These are phyloP conservation scores for Aurantiochytrium sp. DNA, from an alignment of 108 stramenopile species.

Conservation along the genomic window DNA sequence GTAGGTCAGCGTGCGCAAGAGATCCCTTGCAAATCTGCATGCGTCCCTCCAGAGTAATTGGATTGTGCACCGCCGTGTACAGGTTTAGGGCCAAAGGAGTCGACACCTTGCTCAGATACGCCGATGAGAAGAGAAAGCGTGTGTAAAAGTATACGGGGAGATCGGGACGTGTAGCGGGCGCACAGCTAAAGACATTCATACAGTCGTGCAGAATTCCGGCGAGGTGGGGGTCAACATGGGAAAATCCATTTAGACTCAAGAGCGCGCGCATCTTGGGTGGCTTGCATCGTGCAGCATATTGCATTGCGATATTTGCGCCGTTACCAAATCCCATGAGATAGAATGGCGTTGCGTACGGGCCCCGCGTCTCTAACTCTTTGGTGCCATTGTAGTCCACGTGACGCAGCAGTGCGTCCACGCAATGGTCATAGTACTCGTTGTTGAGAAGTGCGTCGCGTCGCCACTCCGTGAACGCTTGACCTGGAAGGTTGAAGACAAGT, in stretches of 20 bases:
- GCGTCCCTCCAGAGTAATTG: slow-evolving; percentile 65
- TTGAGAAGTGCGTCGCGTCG: slow-evolving; percentile 58
- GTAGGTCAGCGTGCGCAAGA: slow-evolving; percentile 60
- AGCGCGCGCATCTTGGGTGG: slow-evolving; percentile 52
- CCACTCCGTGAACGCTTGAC: slow-evolving; percentile 76
- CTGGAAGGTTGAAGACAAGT: slow-evolving; percentile 77
- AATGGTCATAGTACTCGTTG: slow-evolving; percentile 70
- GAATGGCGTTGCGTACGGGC: slow-evolving; percentile 43
- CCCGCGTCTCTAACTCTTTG: slow-evolving; percentile 44
- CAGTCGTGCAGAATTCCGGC: slow-evolving; percentile 77
- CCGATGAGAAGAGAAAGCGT: slow-evolving; percentile 65
- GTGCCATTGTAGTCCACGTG: slow-evolving; percentile 48
- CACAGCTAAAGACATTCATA: slow-evolving; percentile 67
- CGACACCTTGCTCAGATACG: slow-evolving; percentile 66
- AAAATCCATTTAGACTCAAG: slow-evolving; percentile 61
- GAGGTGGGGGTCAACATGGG: slow-evolving; percentile 68
- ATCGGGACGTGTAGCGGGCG: slow-evolving; percentile 70
- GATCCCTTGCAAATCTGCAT: slow-evolving; percentile 64
- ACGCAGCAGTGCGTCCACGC: slow-evolving; percentile 55
- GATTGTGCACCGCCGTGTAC: slow-evolving; percentile 76
- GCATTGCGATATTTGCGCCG: slow-evolving; percentile 64
- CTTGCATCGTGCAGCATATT: slow-evolving; percentile 24
- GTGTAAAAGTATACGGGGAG: slow-evolving; percentile 78
- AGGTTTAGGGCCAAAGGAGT: slow-evolving; percentile 73
- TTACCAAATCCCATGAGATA: slow-evolving; percentile 67